Evolutionary conservation across 345 rosid genomes (phyloP).

Genomic region (Syzygium oleosum): DNA sequence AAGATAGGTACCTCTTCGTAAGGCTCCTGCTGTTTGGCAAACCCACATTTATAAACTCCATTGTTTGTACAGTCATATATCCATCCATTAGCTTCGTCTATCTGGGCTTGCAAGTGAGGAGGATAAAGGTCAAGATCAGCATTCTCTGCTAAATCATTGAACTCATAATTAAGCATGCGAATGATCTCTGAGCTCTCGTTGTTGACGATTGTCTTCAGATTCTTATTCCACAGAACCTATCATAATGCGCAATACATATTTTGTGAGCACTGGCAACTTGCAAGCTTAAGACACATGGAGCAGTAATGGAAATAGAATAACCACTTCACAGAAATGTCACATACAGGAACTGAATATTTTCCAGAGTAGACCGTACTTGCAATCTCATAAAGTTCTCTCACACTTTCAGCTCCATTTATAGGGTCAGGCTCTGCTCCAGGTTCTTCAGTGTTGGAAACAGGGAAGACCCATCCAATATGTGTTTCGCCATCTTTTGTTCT

Average conservation of each 20-base stretch:
- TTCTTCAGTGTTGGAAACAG: background rate
- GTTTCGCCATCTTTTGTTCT: constrained; percentile 8
- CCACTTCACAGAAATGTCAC: background rate
- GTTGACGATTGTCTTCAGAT: constrained; percentile 26
- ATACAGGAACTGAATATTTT: background rate
- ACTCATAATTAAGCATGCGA: constrained; percentile 37
- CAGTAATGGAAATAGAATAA: background rate
- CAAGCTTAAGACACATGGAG: background rate
- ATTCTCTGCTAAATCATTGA: constrained; percentile 30
- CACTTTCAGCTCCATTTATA: background rate
- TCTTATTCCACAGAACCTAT: constrained; percentile 40
- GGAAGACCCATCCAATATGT: background rate
- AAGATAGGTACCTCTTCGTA: constrained; percentile 31
- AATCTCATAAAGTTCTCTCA: background rate
- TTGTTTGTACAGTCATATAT: constrained; percentile 25
- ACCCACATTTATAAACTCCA: constrained; percentile 44
- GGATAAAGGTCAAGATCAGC: constrained; percentile 36
- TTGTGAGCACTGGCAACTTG: background rate
- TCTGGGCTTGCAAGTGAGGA: constrained; percentile 14
- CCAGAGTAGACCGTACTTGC: background rate
- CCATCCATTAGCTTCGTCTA: constrained; percentile 20
- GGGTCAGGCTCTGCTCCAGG: background rate
- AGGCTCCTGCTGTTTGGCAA: constrained; percentile 36
- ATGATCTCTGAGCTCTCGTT: constrained; percentile 40
- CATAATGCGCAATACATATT: background rate